Evolutionary conservation across 805 yeast species (phyloP), one percentile per base, ranked within the genome.

Genomic region (Candida piceae): DNA sequence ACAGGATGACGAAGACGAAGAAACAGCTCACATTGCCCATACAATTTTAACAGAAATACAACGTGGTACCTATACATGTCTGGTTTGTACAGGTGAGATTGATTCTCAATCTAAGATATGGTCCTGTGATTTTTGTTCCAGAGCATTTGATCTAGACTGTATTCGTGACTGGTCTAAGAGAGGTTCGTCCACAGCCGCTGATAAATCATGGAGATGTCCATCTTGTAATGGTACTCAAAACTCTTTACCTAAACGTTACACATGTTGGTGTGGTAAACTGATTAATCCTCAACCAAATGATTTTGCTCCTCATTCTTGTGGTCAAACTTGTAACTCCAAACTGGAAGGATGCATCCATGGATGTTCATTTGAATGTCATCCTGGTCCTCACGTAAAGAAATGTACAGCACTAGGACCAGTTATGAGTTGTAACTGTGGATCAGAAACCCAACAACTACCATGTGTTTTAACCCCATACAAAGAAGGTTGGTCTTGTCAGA

Each of bases 181-280:
- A 42, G 89, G 89, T 5, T 74, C 84, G 2, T 74, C 84, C 6
- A 80, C 84, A 1, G 76, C 76, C 3, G 49, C 50, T 6, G 69
- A 70, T 30, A 73, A 72, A 33, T 65, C 69, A 28, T 88, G 96
- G 96, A 70, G 88, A 50, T 88, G 97, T 58, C 96, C 96, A 1
- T 73, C 84, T 3, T 84, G 95, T 57, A 86, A 77, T 60, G 65
- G 60, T 32, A 75, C 63, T 22, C 60, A 58, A 30, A 25, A 34
- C 16, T 62, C 62, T 50, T 67, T 72, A 31, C 88, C 85, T 25
- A 70, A 60, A 45, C 70, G 58, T 27, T 80, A 74, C 57, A 74
- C 74, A 1, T 88, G 97, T 54, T 88, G 97, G 97, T 88, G 96
- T 67, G 90, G 89, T 1, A 82, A 84, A 50, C 73, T 71, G 3